phyloP scores from a whole-genome alignment of 148 eudicot species.

The Fallopia convolvulus region DNA sequence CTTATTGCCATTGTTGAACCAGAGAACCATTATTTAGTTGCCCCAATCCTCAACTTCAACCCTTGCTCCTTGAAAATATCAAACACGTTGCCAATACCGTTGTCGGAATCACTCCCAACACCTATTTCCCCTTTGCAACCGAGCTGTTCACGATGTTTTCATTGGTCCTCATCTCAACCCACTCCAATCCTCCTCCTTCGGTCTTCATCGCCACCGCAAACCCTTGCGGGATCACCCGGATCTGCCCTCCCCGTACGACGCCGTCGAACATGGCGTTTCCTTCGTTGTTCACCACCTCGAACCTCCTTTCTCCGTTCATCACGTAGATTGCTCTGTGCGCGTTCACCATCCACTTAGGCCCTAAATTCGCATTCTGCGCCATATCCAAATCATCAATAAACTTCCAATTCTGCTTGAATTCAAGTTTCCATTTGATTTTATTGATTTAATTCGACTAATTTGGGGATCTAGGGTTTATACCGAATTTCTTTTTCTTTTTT shows the following conservation, averaged over 20 bases:
- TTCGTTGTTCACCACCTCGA: slow-evolving; percentile 34
- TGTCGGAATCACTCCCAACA: slow-evolving; percentile 35
- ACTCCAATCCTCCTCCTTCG: slow-evolving; percentile 40
- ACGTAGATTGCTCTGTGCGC: slow-evolving; percentile 46
- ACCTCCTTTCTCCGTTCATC: slow-evolving; percentile 34
- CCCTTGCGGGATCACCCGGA: slow-evolving; percentile 56
- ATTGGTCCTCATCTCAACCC: slow-evolving; percentile 48
- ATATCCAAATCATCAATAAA: not conserved
- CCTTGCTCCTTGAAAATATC: slow-evolving; percentile 42
- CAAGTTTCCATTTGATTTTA: no score
- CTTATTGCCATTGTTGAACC: no score
- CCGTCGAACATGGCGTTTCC: slow-evolving; percentile 42
- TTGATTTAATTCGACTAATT: not conserved
- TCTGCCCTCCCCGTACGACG: slow-evolving; percentile 39
- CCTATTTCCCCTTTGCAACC: slow-evolving; percentile 38
- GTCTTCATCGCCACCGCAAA: slow-evolving; percentile 42
- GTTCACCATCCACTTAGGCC: slow-evolving; percentile 56
- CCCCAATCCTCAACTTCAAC: slow-evolving; percentile 24
- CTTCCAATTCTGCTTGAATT: not conserved
- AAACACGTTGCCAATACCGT: slow-evolving; percentile 43
- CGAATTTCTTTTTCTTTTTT: no score
- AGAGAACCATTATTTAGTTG: no score
- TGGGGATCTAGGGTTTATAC: slow-evolving; percentile 13
- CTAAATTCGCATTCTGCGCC: slow-evolving; percentile 43
- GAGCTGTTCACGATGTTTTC: slow-evolving; percentile 29